Evolutionary conservation across 1,139 yeast genomes (phyloP).

Genomic region (Torulaspora pretoriensis): DNA sequence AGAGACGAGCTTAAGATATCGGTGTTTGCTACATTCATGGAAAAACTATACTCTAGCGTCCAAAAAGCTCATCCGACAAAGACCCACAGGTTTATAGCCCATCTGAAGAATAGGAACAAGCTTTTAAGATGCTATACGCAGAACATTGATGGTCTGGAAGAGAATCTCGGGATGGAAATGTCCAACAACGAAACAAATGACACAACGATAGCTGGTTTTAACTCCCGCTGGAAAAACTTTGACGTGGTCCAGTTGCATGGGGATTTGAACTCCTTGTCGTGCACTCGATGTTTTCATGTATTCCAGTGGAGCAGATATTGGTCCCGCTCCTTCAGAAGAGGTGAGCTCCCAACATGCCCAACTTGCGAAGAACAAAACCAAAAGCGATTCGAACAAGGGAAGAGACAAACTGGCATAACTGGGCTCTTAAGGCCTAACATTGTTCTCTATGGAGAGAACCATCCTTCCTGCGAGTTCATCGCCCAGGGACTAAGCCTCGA

Average conservation of each 20-base stretch:
- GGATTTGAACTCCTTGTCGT: constrained; percentile 67
- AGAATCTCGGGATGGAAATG: constrained; percentile 34
- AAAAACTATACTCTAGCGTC: constrained; percentile 56
- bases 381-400: constrained; percentile 52
- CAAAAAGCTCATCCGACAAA: constrained; percentile 70
- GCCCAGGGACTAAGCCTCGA: constrained; percentile 71
- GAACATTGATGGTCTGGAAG: constrained; percentile 51
- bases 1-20: constrained; percentile 54
- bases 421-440: constrained; percentile 78
- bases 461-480: constrained; percentile 76
- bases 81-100: constrained; percentile 73
- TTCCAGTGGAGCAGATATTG: constrained; percentile 60
- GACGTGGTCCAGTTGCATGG: constrained; percentile 92
- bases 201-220: constrained; percentile 15
- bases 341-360: constrained; percentile 50
- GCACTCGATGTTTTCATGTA: constrained; percentile 61
- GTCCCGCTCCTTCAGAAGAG: constrained; percentile 41
- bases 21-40: constrained; percentile 61
- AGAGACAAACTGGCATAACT: constrained; percentile 68
- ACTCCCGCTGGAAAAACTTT: constrained; percentile 49
- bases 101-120: constrained; percentile 60
- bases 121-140: constrained; percentile 81
- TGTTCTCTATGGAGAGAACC: constrained; percentile 81
- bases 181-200: constrained; percentile 18
- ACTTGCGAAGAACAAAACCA: constrained; percentile 46